Conservation (phyloP, 192 early-diverging fungal species). For the Endogone sp. region DNA sequence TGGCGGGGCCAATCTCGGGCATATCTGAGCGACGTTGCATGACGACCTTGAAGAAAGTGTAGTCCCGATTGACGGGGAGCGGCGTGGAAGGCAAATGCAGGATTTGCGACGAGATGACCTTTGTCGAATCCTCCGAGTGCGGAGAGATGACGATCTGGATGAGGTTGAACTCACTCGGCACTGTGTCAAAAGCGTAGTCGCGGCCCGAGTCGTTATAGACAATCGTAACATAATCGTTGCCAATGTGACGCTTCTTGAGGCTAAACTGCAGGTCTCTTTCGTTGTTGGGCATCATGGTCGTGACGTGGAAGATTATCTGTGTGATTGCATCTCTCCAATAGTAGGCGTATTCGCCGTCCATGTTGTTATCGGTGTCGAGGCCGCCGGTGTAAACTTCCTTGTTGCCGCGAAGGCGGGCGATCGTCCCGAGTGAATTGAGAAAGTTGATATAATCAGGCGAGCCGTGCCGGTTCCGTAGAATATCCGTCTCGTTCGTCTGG, state of each 20-base stretch:
- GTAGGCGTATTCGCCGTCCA: constrained; percentile 83
- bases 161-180: constrained; percentile 94
- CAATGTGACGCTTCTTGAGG: constrained; percentile 93
- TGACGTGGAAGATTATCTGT: constrained; percentile 89
- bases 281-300: constrained; percentile 91
- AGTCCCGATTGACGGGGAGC: background rate
- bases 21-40: constrained; percentile 73
- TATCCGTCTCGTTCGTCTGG: constrained; percentile 82
- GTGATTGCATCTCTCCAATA: constrained; percentile 80
- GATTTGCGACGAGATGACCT: constrained; percentile 8
- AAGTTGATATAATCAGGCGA: constrained; percentile 87
- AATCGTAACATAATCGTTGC: constrained; percentile 95
- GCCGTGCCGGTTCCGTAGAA: constrained; percentile 82
- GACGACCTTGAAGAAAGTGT: constrained; percentile 48
- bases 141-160: constrained; percentile 94
- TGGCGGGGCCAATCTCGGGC: constrained; percentile 78
- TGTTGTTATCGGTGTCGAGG: constrained; percentile 75
- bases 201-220: constrained; percentile 89
- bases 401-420: constrained; percentile 64
- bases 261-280: constrained; percentile 74
- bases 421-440: constrained; percentile 73
- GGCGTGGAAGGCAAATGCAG: constrained; percentile 4
- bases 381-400: constrained; percentile 77
- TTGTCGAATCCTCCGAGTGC: constrained; percentile 23
- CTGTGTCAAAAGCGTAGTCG: constrained; percentile 82